Evolutionary conservation across 176 grass and related monocot genomes (phyloP), one percentile per base, ranked within the genome.

Genomic region (Puccinellia tenuiflora): DNA sequence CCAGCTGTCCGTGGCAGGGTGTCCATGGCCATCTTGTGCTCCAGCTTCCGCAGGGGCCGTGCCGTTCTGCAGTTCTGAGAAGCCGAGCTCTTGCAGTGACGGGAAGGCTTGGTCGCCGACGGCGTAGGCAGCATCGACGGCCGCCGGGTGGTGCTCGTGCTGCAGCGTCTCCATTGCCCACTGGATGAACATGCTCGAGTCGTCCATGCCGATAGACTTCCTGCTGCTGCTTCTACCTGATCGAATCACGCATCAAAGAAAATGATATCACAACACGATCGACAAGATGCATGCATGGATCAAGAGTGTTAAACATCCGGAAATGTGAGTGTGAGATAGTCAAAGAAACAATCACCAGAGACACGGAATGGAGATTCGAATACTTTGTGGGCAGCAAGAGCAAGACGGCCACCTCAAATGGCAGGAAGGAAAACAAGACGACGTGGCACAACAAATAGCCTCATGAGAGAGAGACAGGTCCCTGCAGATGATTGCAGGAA

Each of bases 151-250:
- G 62, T 72, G 40, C 24, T 82, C 53, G 43, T 89, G 18, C 63
- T 34, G 78, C 42, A 86, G 54, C 34, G 88, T 83, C 64, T 42
- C 10, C 79, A 83, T 18, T 3, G 84, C 84, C 88, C 83, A 90
- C 55, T 86, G 88, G 72, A 90, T 47, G 48, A 90, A 90, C 35
- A 86, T 4, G 21, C 2, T 82, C 15, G 83, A 78, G 42, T 85
- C 88, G 14, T 89, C 87, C 87, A 82, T 89, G 42, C 34, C 17
- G 29, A 11, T 22, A 1, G 28, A 59, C 1, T 25, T 29, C 46
- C 25, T 2, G 26, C 48, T 1, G 14, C 16, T 38, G 11, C 42
- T 20, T 30, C 25, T 73, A 73, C 42, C n/a, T 30, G 42, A 73
- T 9, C 0, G n/a, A 72, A 72, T 72, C 13, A 28, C 6, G 26